phyloP scores from a whole-genome alignment of 306 rosid species.

The Begonia masoniana region DNA sequence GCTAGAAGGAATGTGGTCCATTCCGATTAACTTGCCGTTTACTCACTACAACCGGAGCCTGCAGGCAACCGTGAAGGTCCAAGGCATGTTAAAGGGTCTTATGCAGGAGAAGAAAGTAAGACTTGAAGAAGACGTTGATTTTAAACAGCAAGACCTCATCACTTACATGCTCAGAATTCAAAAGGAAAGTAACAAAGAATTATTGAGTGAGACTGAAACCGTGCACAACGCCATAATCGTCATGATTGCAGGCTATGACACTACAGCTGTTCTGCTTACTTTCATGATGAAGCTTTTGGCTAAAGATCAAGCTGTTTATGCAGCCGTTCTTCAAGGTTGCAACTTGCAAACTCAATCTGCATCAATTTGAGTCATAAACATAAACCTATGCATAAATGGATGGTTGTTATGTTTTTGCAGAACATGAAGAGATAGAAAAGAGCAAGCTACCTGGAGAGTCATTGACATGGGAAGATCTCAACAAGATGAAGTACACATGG shows the following conservation, averaged over 20 bases:
- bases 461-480: constrained; percentile 65
- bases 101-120: constrained; percentile 28
- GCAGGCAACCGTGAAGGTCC: constrained; percentile 37
- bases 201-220: constrained; percentile 42
- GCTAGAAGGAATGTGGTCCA: constrained; percentile 49
- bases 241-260: constrained; percentile 71
- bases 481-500: constrained; percentile 83
- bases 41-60: constrained; percentile 51
- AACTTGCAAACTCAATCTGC: too few relatives aligned
- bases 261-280: constrained; percentile 50
- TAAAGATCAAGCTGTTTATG: constrained; percentile 36
- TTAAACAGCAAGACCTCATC: constrained; percentile 46
- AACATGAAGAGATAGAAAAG: constrained; percentile 53
- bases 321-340: constrained; percentile 48
- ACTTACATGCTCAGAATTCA: constrained; percentile 39
- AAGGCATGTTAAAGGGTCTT: constrained; percentile 28
- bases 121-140: constrained; percentile 18
- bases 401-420: constrained; percentile 11
- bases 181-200: constrained; percentile 22
- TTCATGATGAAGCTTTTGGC: constrained; percentile 37
- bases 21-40: constrained; percentile 60
- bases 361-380: too few relatives aligned
- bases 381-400: too few relatives aligned
- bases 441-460: constrained; percentile 35
- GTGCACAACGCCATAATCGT: constrained; percentile 39